A percentile compares a stretch with the other conserved stretches of the same genome.
Conservation (phyloP, 495 filamentous ascomycete genomes). For the Neurospora terricola region DNA sequence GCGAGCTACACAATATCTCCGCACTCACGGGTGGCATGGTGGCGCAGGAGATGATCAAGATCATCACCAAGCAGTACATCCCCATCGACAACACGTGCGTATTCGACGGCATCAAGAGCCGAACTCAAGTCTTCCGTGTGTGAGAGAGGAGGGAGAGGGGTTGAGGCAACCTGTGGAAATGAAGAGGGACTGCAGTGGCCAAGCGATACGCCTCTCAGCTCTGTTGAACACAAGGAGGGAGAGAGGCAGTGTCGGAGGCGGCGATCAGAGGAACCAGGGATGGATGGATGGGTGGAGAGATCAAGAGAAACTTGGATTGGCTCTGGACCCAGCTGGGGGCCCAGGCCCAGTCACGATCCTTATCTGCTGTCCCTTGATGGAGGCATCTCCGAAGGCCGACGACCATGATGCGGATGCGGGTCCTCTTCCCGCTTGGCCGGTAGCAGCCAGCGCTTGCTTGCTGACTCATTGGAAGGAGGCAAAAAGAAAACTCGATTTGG, state of each 20-base stretch:
- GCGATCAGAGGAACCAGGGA: neutral
- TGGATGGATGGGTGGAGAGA: neutral
- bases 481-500: neutral
- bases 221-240: neutral
- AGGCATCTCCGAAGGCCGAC: neutral
- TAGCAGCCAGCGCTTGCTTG: neutral
- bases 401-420: neutral
- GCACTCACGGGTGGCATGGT: constrained; percentile 84
- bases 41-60: constrained; percentile 92
- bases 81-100: constrained; percentile 89
- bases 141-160: constrained; percentile 11
- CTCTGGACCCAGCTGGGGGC: neutral
- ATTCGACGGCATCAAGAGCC: constrained; percentile 81
- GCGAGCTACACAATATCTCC: constrained; percentile 92
- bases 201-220: neutral
- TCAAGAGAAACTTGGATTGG: neutral
- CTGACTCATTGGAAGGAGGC: neutral
- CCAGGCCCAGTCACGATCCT: neutral
- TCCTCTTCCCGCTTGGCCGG: neutral
- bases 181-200: neutral
- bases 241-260: neutral
- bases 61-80: constrained; percentile 92
- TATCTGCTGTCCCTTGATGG: neutral
- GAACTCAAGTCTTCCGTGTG: constrained; percentile 57
- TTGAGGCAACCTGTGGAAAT: neutral